Conservation (phyloP, 805 yeast species). For the Ogataea henricii region DNA sequence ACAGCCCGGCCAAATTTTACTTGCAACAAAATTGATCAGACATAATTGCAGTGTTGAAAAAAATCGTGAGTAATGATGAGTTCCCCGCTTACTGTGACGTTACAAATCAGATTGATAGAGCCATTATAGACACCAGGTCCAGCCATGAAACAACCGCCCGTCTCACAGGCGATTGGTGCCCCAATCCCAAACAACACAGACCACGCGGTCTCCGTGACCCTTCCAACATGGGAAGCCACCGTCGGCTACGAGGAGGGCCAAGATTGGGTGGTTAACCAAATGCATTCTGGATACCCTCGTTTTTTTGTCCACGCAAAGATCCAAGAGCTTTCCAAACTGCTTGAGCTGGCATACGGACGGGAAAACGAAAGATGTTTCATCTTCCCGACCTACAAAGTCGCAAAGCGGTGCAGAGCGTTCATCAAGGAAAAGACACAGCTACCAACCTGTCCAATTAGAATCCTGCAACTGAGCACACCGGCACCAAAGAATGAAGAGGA, state of each 20-base stretch:
- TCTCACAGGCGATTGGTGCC: constrained; percentile 62
- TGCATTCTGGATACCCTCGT: constrained; percentile 90
- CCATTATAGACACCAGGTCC: too few relatives aligned
- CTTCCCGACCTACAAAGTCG: constrained; percentile 76
- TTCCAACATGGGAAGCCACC: constrained; percentile 94
- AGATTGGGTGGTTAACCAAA: constrained; percentile 71
- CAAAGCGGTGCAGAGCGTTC: constrained; percentile 83
- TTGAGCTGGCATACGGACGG: constrained; percentile 74
- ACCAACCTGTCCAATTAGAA: constrained; percentile 48
- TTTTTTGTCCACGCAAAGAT: constrained; percentile 70
- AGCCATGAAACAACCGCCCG: constrained; percentile 13
- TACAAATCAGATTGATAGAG: too few relatives aligned
- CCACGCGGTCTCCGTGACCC: constrained; percentile 92
- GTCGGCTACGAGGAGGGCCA: constrained; percentile 93
- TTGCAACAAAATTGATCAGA: background rate
- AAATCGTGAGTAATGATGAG: too few relatives aligned
- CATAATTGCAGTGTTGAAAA: background rate
- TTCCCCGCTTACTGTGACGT: too few relatives aligned
- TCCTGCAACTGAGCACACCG: constrained; percentile 72
- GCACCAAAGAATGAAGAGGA: constrained; percentile 64
- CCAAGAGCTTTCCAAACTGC: constrained; percentile 51
- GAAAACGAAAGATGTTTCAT: constrained; percentile 74
- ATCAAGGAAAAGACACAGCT: constrained; percentile 49
- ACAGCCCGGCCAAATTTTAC: constrained; percentile 7
- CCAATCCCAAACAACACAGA: constrained; percentile 87